Conservation (phyloP, 2,329 filamentous ascomycete species). For the Aschersonia sp. region DNA sequence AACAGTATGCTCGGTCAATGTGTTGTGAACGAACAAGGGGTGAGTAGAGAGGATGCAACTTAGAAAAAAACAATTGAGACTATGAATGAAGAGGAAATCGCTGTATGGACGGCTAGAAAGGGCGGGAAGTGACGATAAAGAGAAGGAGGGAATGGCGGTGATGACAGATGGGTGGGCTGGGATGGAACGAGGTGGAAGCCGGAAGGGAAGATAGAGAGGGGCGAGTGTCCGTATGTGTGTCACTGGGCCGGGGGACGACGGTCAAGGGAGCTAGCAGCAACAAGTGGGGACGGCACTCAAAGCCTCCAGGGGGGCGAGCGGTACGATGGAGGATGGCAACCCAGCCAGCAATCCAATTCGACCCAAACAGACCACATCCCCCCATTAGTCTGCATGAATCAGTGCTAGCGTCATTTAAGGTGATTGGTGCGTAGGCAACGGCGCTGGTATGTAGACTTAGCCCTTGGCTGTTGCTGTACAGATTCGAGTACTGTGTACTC, state of each 20-base stretch:
- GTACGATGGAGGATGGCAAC: slow-evolving; percentile 2
- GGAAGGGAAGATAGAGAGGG: slow-evolving; percentile 7
- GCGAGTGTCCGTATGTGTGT: slow-evolving; percentile 10
- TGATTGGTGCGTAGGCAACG: neutral
- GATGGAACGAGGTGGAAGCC: slow-evolving; percentile 19
- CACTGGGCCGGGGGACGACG: slow-evolving; percentile 4
- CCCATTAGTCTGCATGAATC: slow-evolving; percentile 1
- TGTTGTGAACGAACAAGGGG: no score
- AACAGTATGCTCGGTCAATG: no score
- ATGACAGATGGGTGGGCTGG: slow-evolving; percentile 17
- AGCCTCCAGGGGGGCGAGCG: neutral
- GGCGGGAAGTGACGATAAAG: slow-evolving; percentile 1
- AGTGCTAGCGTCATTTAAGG: slow-evolving; percentile 1
- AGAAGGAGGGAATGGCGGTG: slow-evolving; percentile 18
- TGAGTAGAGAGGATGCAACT: no score
- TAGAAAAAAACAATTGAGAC: neutral
- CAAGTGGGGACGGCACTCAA: neutral
- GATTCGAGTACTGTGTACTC: no score
- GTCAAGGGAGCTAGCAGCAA: neutral
- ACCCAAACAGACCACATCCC: neutral
- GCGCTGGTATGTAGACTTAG: neutral
- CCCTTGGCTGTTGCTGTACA: no score
- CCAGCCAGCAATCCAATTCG: slow-evolving; percentile 2
- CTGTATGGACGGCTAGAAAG: neutral
- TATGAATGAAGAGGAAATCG: neutral